phyloP scores from a whole-genome alignment of 768 basidiomycete genomes.

The Pleurotus tuoliensis region DNA sequence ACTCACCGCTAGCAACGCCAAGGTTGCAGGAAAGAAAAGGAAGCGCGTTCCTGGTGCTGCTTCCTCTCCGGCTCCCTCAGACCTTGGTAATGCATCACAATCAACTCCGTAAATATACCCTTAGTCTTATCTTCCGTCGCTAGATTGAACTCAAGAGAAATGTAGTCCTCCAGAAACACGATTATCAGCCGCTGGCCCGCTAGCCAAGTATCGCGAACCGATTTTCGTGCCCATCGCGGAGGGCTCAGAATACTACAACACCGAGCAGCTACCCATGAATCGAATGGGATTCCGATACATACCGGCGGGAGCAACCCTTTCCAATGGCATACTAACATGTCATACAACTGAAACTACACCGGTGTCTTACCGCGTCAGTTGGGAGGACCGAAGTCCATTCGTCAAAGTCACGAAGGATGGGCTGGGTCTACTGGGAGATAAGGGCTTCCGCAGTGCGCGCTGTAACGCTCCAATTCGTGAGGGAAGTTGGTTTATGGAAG shows the following conservation, averaged over 20 bases:
- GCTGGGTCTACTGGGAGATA: slow-evolving; percentile 69
- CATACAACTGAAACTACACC: slow-evolving; percentile 82
- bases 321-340: slow-evolving; percentile 56
- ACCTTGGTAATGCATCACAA: slow-evolving; percentile 28
- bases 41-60: slow-evolving; percentile 49
- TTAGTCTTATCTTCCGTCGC: background rate
- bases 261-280: slow-evolving; percentile 70
- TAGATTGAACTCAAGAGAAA: slow-evolving; percentile 11
- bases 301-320: slow-evolving; percentile 70
- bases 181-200: slow-evolving; percentile 50
- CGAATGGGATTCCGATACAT: slow-evolving; percentile 77
- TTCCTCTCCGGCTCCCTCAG: slow-evolving; percentile 60
- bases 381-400: slow-evolving; percentile 88
- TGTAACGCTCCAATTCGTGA: slow-evolving; percentile 87
- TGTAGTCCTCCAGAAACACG: slow-evolving; percentile 59
- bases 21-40: slow-evolving; percentile 44
- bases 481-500: slow-evolving; percentile 94
- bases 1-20: slow-evolving; percentile 10
- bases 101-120: slow-evolving; percentile 29
- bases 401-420: slow-evolving; percentile 79
- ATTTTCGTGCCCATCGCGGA: slow-evolving; percentile 59
- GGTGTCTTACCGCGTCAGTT: slow-evolving; percentile 66
- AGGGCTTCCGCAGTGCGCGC: slow-evolving; percentile 87
- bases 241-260: slow-evolving; percentile 54
- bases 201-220: slow-evolving; percentile 73